phyloP scores from a whole-genome alignment of 129 eudicot genomes.

The Tanacetum coccineum region DNA sequence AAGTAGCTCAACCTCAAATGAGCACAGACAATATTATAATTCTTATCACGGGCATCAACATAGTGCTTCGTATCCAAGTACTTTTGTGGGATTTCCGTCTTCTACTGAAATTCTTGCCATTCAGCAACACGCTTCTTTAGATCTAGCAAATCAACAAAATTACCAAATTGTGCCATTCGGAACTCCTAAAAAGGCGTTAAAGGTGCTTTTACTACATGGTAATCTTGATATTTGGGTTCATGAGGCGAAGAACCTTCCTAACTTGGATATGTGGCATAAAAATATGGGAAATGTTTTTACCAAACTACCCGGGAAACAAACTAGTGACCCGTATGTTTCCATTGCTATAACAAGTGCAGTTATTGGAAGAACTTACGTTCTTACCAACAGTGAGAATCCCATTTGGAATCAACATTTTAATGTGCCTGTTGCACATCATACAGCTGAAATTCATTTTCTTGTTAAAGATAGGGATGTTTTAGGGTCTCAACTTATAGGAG shows the following conservation, averaged over 20 bases:
- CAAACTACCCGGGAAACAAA: conserved; percentile 69
- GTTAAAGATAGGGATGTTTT: conserved; percentile 88
- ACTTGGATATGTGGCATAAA: conserved; percentile 95
- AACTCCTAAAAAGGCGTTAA: conserved; percentile 58
- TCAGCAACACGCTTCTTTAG: conserved; percentile 33
- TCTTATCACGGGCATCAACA: conserved; percentile 34
- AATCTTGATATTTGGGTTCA: conserved; percentile 78
- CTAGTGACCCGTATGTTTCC: conserved; percentile 92
- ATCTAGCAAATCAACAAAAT: conserved; percentile 34
- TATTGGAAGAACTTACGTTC: conserved; percentile 85
- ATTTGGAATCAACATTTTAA: conserved; percentile 83
- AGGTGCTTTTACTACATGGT: conserved; percentile 83
- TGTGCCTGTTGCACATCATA: conserved; percentile 86
- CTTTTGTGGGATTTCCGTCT: conserved; percentile 26
- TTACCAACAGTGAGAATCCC: conserved; percentile 69
- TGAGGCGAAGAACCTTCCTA: conserved; percentile 91
- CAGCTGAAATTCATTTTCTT: conserved; percentile 77
- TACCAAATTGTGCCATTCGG: conserved; percentile 51
- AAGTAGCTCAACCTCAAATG: not conserved
- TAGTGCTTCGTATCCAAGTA: conserved; percentile 41
- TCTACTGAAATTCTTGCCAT: conserved; percentile 26
- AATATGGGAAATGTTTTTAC: conserved; percentile 73
- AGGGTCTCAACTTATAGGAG: conserved; percentile 92
- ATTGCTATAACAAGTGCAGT: conserved; percentile 63
- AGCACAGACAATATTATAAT: conserved; percentile 37